Conservation (phyloP, 75 land plant genomes). For the Sequoia sempervirens region DNA sequence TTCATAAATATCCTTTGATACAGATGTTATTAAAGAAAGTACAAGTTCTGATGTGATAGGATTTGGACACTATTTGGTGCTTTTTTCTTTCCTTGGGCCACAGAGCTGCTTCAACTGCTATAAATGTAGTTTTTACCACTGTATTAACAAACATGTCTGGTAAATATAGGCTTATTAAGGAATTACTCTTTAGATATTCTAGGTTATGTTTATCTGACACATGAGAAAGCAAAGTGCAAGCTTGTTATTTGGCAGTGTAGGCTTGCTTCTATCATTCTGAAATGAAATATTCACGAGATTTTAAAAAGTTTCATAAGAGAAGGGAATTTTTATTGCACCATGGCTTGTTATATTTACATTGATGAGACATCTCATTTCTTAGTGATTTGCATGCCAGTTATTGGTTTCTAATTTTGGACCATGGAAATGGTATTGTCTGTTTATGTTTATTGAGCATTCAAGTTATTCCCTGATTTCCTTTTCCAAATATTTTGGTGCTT, state of each 20-base stretch:
- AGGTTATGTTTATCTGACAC: neutral
- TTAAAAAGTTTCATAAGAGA: neutral
- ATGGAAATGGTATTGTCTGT: too few relatives aligned
- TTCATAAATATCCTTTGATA: neutral
- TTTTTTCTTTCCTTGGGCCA: neutral
- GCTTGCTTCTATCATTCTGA: neutral
- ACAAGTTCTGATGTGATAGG: neutral
- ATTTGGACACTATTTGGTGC: neutral
- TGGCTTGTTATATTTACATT: neutral
- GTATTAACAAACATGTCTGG: neutral
- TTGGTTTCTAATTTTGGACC: neutral
- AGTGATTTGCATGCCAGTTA: neutral
- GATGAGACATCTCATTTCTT: neutral
- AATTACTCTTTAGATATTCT: neutral
- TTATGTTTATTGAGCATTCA: neutral
- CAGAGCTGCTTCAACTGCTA: neutral
- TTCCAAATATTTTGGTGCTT: neutral
- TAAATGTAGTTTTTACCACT: neutral
- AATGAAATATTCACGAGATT: neutral
- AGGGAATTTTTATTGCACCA: neutral
- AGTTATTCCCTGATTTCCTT: neutral
- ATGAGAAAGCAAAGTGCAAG: neutral
- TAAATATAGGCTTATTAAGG: neutral
- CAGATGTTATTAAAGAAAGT: neutral
- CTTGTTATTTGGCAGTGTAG: neutral